phyloP scores from a whole-genome alignment of 2,329 filamentous ascomycete species.

The Neobulgaria alba region DNA sequence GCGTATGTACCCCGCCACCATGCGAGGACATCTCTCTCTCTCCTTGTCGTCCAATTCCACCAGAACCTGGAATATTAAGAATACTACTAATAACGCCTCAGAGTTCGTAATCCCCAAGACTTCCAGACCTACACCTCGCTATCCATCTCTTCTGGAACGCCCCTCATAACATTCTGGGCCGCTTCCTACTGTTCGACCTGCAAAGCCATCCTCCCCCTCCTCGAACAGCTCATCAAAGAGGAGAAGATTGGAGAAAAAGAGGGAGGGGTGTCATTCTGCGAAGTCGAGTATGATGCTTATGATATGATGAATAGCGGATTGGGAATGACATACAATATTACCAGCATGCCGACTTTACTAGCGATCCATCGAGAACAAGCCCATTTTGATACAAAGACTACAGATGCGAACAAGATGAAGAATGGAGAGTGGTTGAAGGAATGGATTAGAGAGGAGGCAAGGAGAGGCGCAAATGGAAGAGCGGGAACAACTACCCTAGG shows the following conservation, averaged over 20 bases:
- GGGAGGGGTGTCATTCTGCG: constrained; percentile 46
- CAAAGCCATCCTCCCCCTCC: constrained; percentile 39
- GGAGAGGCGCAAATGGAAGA: constrained; percentile 37
- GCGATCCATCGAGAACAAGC: constrained; percentile 49
- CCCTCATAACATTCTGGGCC: constrained; percentile 54
- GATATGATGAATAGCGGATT: constrained; percentile 44
- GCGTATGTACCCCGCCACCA: constrained; percentile 30
- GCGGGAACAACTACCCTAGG: constrained; percentile 35
- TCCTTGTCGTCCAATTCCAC: no score
- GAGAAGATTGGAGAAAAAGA: constrained; percentile 41
- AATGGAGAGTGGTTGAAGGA: constrained; percentile 42
- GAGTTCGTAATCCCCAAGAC: constrained; percentile 45
- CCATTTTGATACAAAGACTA: constrained; percentile 39
- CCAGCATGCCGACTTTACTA: constrained; percentile 47
- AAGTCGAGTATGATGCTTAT: constrained; percentile 48
- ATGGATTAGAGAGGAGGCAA: constrained; percentile 45
- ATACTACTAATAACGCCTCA: no score
- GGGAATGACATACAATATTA: constrained; percentile 49
- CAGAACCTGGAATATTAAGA: no score
- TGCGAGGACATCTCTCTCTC: no score
- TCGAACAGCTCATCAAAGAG: constrained; percentile 38
- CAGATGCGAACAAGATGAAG: constrained; percentile 40
- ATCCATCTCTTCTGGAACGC: constrained; percentile 43
- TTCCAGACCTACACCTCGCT: constrained; percentile 48
- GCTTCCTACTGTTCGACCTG: constrained; percentile 50